These are phyloP conservation scores for Aspergillus cavernicola DNA, from an alignment of 495 filamentous ascomycete genomes.

Conservation along the genomic window DNA sequence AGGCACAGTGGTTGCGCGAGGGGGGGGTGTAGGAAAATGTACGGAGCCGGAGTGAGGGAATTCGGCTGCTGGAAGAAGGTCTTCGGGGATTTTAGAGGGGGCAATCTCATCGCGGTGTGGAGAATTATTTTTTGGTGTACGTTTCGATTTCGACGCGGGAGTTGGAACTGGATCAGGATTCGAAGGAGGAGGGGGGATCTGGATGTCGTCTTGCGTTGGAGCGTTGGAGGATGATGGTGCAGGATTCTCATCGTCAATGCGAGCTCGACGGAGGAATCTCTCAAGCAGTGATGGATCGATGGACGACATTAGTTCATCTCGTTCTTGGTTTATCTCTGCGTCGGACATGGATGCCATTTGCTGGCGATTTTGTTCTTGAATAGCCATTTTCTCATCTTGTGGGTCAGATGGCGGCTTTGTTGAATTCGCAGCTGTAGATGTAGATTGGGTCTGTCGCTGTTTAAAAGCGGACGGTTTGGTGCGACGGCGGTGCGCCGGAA, in stretches of 20 bases:
- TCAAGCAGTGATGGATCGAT: constrained; percentile 71
- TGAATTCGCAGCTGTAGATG: not conserved
- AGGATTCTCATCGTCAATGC: constrained; percentile 59
- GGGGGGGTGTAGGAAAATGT: constrained; percentile 59
- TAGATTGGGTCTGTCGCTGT: constrained; percentile 49
- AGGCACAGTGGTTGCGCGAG: constrained; percentile 43
- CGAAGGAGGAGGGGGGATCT: not conserved
- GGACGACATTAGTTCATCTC: constrained; percentile 64
- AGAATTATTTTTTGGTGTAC: constrained; percentile 9
- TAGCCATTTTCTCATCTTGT: constrained; percentile 56
- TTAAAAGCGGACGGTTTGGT: constrained; percentile 72
- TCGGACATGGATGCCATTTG: constrained; percentile 75
- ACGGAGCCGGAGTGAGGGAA: constrained; percentile 39
- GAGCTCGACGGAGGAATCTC: constrained; percentile 71
- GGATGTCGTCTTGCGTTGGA: not conserved
- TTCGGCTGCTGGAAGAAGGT: constrained; percentile 43
- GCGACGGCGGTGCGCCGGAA: constrained; percentile 81
- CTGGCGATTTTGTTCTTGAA: constrained; percentile 78
- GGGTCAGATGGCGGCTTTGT: not conserved
- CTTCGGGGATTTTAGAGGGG: constrained; percentile 29
- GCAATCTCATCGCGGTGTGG: constrained; percentile 37
- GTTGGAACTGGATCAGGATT: constrained; percentile 5
- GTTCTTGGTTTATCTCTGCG: constrained; percentile 73
- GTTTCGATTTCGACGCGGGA: constrained; percentile 7
- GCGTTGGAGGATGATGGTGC: not conserved